These are phyloP conservation scores for Entrophospora sp. DNA, from an alignment of 192 early-diverging fungal species.

Conservation along the genomic window DNA sequence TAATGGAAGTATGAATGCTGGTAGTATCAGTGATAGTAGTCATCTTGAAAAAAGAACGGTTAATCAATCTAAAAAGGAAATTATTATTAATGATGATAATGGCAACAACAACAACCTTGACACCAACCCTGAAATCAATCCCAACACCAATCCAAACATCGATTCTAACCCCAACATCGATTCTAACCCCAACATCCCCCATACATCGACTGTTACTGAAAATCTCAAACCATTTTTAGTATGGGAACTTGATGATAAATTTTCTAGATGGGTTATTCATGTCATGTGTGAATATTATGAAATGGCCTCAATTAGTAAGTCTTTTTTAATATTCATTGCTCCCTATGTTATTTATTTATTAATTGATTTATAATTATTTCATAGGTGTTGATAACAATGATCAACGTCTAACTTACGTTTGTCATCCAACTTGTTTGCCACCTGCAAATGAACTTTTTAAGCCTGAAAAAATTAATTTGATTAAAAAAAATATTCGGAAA, in stretches of 20 bases:
- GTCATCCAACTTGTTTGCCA: slow-evolving; percentile 25
- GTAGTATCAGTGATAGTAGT: too few relatives aligned
- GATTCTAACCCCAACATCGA: too few relatives aligned
- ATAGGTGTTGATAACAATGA: slow-evolving; percentile 28
- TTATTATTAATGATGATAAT: too few relatives aligned
- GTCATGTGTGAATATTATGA: slow-evolving; percentile 37
- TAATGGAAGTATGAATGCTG: too few relatives aligned
- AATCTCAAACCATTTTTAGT: slow-evolving; percentile 29
- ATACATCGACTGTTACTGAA: too few relatives aligned
- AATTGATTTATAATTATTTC: not conserved
- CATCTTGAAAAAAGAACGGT: too few relatives aligned
- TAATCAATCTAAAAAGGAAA: too few relatives aligned
- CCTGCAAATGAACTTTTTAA: not conserved
- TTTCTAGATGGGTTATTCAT: slow-evolving; percentile 41
- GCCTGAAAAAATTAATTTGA: not conserved
- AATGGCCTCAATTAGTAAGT: slow-evolving; percentile 44
- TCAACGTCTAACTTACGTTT: slow-evolving; percentile 28
- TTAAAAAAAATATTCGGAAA: not conserved
- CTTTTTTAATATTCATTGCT: not conserved
- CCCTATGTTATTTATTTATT: not conserved
- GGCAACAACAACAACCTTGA: too few relatives aligned
- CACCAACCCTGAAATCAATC: too few relatives aligned
- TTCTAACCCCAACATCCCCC: too few relatives aligned
- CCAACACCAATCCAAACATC: too few relatives aligned
- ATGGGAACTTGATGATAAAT: slow-evolving; percentile 40